Conservation (phyloP, 2,329 filamentous ascomycete genomes). For the Hawksworthiomyces lignivorus region DNA sequence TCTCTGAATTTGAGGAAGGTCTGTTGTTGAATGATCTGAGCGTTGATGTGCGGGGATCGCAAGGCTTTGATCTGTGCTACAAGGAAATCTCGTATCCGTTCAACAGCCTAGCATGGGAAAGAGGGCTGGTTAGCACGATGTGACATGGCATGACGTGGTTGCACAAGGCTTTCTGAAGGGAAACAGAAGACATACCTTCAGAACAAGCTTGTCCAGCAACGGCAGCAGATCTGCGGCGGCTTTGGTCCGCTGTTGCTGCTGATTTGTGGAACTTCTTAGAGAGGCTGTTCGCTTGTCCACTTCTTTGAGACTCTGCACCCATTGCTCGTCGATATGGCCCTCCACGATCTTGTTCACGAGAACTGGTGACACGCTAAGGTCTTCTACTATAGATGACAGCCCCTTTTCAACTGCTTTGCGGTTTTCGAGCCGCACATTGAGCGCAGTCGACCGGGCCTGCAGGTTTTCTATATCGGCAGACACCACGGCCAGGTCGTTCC, state of each 20-base stretch:
- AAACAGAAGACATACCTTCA: conserved; percentile 51
- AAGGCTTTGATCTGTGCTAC: conserved; percentile 92
- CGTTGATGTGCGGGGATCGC: conserved; percentile 91
- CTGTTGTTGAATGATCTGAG: conserved; percentile 92
- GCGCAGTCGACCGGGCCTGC: conserved; percentile 73
- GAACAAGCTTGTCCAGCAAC: conserved; percentile 72
- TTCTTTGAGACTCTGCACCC: conserved; percentile 76
- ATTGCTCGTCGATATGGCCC: conserved; percentile 81
- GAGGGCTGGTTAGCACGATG: too few relatives aligned
- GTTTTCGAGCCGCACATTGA: conserved; percentile 83
- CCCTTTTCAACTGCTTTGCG: conserved; percentile 82
- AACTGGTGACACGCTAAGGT: conserved; percentile 78
- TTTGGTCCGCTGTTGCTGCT: conserved; percentile 46
- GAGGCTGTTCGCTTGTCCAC: conserved; percentile 69
- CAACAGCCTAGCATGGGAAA: conserved; percentile 72
- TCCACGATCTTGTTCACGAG: conserved; percentile 81
- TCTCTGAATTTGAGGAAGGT: conserved; percentile 85
- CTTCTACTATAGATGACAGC: conserved; percentile 81
- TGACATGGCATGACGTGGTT: too few relatives aligned
- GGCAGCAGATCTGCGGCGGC: conserved; percentile 79
- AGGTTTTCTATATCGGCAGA: conserved; percentile 93
- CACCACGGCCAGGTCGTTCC: conserved; percentile 83
- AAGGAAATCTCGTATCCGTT: conserved; percentile 88
- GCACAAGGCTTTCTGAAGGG: background rate
- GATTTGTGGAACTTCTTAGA: conserved; percentile 42